Percentiles rank a stretch among this genome's conserved stretches.
These are phyloP conservation scores for Arabidopsis lyrata DNA, from an alignment of 441 rosid species.

Conservation along the genomic window DNA sequence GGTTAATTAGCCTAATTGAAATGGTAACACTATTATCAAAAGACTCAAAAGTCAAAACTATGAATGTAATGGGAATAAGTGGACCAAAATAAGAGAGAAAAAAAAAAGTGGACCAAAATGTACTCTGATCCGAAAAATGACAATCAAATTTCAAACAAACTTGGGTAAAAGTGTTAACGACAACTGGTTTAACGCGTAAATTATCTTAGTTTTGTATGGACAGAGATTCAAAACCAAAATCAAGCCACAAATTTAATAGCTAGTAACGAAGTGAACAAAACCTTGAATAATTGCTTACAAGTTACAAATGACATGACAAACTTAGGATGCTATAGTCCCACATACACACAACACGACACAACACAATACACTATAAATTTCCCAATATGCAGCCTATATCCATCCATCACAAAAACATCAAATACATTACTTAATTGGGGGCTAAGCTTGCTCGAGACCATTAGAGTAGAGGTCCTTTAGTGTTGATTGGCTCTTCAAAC, in stretches of 20 bases:
- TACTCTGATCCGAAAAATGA: not conserved
- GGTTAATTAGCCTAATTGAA: not conserved
- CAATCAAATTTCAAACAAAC: not conserved
- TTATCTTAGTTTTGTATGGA: not conserved
- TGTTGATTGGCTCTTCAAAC: slow-evolving; percentile 33
- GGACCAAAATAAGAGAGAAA: not conserved
- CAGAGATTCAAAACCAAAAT: slow-evolving; percentile 25
- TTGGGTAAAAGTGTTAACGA: not conserved
- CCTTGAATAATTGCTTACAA: slow-evolving; percentile 29
- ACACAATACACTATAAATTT: slow-evolving; percentile 35
- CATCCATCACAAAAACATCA: slow-evolving; percentile 37
- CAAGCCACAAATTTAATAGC: slow-evolving; percentile 12
- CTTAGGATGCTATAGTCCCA: slow-evolving; percentile 26
- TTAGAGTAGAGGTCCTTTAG: slow-evolving; percentile 12
- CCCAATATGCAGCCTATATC: slow-evolving; percentile 40
- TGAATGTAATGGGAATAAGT: not conserved
- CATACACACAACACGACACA: slow-evolving; percentile 41
- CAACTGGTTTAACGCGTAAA: not conserved
- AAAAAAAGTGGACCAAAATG: not conserved
- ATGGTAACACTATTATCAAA: slow-evolving; percentile 15
- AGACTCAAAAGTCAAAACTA: slow-evolving; percentile 30
- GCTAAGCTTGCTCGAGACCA: slow-evolving; percentile 33
- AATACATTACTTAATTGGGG: slow-evolving; percentile 31
- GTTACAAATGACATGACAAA: slow-evolving; percentile 25
- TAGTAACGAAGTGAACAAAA: slow-evolving; percentile 25